A percentile compares a stretch with the other conserved stretches of the same genome.
phyloP scores from a whole-genome alignment of 352 stramenopile species.

The Globisporangium polare region DNA sequence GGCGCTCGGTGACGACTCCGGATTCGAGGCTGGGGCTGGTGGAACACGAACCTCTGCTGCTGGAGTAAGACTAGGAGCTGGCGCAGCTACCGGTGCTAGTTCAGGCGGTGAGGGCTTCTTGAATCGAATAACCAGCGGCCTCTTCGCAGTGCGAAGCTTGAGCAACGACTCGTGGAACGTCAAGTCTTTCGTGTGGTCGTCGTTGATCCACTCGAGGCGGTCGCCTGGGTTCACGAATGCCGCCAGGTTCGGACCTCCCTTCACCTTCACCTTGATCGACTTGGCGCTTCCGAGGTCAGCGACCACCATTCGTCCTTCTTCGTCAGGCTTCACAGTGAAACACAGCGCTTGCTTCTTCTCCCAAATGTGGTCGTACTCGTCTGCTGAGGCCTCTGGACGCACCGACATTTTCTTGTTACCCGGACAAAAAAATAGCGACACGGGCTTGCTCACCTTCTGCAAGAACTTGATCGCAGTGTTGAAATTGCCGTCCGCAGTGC shows the following conservation, averaged over 20 bases:
- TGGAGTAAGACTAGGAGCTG: constrained; percentile 10
- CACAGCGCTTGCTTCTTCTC: constrained; percentile 86
- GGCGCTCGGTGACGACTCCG: constrained; percentile 7
- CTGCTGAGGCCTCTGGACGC: constrained; percentile 52
- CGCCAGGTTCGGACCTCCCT: constrained; percentile 50
- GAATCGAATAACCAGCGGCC: constrained; percentile 81
- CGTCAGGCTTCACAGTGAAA: constrained; percentile 75
- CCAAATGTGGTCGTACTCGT: constrained; percentile 87
- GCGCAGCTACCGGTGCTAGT: constrained; percentile 15
- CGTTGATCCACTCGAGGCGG: constrained; percentile 79
- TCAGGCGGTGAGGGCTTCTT: constrained; percentile 61
- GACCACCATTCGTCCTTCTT: constrained; percentile 66
- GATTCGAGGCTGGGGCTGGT: constrained; percentile 19
- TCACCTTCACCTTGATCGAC: constrained; percentile 82
- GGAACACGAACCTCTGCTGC: constrained; percentile 2
- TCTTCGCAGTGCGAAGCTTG: constrained; percentile 79
- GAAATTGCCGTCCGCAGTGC: constrained; percentile 81
- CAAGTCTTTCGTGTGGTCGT: constrained; percentile 64
- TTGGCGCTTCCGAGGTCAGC: constrained; percentile 81
- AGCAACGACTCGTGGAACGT: constrained; percentile 82
- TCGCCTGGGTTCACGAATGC: constrained; percentile 60
- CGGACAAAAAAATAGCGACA: constrained; percentile 81
- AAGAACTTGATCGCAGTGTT: constrained; percentile 89
- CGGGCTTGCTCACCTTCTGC: constrained; percentile 83
- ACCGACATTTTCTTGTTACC: constrained; percentile 76